These are phyloP conservation scores for Xylariales sp. DNA, from an alignment of 2,329 filamentous ascomycete species.

Conservation along the genomic window DNA sequence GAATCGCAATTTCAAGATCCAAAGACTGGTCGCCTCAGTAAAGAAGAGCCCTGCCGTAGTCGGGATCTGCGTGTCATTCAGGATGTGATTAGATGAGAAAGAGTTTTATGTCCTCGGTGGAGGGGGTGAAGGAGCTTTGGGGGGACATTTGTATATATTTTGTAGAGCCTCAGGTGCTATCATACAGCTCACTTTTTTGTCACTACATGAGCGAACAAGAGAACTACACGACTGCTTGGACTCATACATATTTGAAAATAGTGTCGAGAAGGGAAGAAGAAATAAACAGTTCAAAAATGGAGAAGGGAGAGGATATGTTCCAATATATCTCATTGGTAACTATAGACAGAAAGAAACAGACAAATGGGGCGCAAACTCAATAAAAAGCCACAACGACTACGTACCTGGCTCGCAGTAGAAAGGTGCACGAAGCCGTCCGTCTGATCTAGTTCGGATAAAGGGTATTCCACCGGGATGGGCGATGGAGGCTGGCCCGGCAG, in stretches of 20 bases:
- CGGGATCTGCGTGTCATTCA: conserved; percentile 18
- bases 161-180: background rate
- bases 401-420: conserved; percentile 51
- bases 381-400: background rate
- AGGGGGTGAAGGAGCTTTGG: background rate
- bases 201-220: too few relatives aligned
- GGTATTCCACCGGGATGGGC: conserved; percentile 49
- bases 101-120: background rate
- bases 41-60: conserved; percentile 25
- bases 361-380: background rate
- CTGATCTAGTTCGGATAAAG: conserved; percentile 54
- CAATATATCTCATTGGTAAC: background rate
- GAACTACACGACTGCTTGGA: too few relatives aligned
- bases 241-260: too few relatives aligned
- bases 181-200: too few relatives aligned
- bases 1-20: conserved; percentile 44
- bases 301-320: too few relatives aligned
- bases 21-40: conserved; percentile 15
- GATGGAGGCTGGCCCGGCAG: conserved; percentile 45
- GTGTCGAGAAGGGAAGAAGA: too few relatives aligned
- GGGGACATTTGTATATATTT: background rate
- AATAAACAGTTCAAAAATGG: too few relatives aligned
- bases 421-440: conserved; percentile 60
- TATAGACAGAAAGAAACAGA: background rate
- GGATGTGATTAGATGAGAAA: background rate